Percentiles rank a stretch among this genome's conserved stretches.
These are phyloP conservation scores for Zalaria obscura DNA, from an alignment of 2,329 filamentous ascomycete genomes.

Conservation along the genomic window DNA sequence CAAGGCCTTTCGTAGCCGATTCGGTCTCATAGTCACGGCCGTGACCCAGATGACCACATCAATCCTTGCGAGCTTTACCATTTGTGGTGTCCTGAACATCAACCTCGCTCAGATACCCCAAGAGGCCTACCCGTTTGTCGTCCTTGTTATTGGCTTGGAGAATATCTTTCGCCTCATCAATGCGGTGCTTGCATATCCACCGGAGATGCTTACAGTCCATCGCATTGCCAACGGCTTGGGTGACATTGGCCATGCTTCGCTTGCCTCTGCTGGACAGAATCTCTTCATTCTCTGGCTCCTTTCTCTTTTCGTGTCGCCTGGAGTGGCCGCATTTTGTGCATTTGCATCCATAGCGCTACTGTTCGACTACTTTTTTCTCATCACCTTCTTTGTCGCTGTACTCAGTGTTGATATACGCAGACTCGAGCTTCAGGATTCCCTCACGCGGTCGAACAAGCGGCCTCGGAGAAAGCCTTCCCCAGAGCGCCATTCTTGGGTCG, in stretches of 20 bases:
- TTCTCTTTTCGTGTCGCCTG: constrained; percentile 53
- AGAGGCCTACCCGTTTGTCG: constrained; percentile 62
- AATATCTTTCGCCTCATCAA: constrained; percentile 71
- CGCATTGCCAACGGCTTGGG: constrained; percentile 63
- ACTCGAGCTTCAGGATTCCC: constrained; percentile 59
- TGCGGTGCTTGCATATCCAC: constrained; percentile 56
- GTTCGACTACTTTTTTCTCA: constrained; percentile 64
- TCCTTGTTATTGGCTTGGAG: constrained; percentile 62
- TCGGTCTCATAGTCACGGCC: constrained; percentile 59
- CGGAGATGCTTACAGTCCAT: constrained; percentile 51
- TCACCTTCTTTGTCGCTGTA: constrained; percentile 69
- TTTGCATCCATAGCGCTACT: constrained; percentile 63
- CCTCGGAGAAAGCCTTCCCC: constrained; percentile 12
- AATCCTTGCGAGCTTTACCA: constrained; percentile 64
- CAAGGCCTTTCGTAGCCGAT: constrained; percentile 59
- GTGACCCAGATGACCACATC: constrained; percentile 52
- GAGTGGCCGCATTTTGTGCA: constrained; percentile 60
- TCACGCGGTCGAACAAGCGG: constrained; percentile 35
- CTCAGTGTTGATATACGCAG: constrained; percentile 66
- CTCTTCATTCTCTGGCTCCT: constrained; percentile 50
- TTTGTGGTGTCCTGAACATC: constrained; percentile 62
- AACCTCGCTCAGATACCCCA: constrained; percentile 62
- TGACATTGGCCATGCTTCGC: constrained; percentile 54
- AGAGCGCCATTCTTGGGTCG: constrained; percentile 41
- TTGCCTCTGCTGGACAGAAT: constrained; percentile 56